Evolutionary conservation across 2,329 filamentous ascomycete species (phyloP).

Genomic region (Alternaria sp.): DNA sequence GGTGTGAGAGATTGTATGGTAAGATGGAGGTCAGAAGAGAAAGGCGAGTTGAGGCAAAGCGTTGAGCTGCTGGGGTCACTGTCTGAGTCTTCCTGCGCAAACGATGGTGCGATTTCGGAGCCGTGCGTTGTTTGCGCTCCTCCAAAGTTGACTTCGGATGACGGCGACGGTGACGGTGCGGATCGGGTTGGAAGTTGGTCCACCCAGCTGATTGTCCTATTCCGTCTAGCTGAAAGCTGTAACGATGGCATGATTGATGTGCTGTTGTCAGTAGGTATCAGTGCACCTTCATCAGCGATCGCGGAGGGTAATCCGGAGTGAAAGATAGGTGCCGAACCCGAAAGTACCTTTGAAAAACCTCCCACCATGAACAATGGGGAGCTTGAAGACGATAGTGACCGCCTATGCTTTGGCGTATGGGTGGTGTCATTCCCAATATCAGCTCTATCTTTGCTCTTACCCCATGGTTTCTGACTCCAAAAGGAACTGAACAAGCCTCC

Average conservation of each 20-base stretch:
- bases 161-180: background rate
- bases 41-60: background rate
- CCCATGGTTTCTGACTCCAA: background rate
- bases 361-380: background rate
- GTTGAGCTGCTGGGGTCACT: background rate
- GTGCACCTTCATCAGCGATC: background rate
- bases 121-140: background rate
- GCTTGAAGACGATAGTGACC: background rate
- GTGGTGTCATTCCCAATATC: background rate
- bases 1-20: background rate
- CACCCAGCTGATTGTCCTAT: background rate
- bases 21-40: background rate
- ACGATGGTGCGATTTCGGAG: background rate
- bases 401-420: background rate
- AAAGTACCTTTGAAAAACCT: background rate
- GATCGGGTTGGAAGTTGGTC: background rate
- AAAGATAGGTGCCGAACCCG: background rate
- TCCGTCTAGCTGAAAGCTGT: background rate
- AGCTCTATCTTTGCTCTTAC: background rate
- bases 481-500: background rate
- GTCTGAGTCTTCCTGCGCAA: background rate
- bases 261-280: background rate
- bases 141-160: background rate
- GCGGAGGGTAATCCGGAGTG: background rate
- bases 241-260: background rate